phyloP scores from a whole-genome alignment of 805 yeast genomes.

The Monosporozyma aquatica region DNA sequence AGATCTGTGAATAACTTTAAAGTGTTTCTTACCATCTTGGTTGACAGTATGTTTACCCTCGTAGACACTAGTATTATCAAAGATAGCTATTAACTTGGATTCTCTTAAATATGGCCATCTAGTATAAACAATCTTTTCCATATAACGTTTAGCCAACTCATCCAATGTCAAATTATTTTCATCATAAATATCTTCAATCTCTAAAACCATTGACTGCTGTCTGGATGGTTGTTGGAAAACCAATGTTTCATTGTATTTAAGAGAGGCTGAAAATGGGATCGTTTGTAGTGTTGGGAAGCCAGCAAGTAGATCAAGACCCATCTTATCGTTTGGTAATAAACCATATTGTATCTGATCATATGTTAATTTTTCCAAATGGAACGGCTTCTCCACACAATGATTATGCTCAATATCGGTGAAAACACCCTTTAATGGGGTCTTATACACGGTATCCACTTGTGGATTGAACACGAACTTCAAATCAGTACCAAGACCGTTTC shows the following conservation, averaged over 20 bases:
- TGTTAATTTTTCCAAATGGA: constrained; percentile 40
- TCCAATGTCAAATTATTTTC: constrained; percentile 44
- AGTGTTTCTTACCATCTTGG: constrained; percentile 16
- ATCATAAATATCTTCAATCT: constrained; percentile 45
- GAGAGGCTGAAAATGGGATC: constrained; percentile 46
- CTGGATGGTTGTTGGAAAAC: constrained; percentile 82
- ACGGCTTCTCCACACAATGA: constrained; percentile 61
- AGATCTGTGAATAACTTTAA: constrained; percentile 28
- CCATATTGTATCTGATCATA: constrained; percentile 40
- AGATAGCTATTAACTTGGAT: constrained; percentile 56
- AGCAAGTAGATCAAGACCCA: constrained; percentile 66
- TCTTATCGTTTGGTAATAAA: constrained; percentile 53
- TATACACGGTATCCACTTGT: constrained; percentile 55
- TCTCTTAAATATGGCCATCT: constrained; percentile 91
- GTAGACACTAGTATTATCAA: constrained; percentile 46
- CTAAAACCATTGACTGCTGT: constrained; percentile 70
- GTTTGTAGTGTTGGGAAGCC: constrained; percentile 85
- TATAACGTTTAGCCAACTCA: constrained; percentile 54
- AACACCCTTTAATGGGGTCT: constrained; percentile 67
- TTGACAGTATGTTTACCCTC: constrained; percentile 13
- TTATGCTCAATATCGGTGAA: constrained; percentile 74
- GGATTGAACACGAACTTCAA: constrained; percentile 66
- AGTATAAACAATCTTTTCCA: constrained; percentile 58
- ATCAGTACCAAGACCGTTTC: constrained; percentile 71
- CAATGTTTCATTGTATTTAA: constrained; percentile 54